Base-by-base conservation (phyloP, 2,329 filamentous ascomycete genomes). In the Lachnellula hyalina region DNA sequence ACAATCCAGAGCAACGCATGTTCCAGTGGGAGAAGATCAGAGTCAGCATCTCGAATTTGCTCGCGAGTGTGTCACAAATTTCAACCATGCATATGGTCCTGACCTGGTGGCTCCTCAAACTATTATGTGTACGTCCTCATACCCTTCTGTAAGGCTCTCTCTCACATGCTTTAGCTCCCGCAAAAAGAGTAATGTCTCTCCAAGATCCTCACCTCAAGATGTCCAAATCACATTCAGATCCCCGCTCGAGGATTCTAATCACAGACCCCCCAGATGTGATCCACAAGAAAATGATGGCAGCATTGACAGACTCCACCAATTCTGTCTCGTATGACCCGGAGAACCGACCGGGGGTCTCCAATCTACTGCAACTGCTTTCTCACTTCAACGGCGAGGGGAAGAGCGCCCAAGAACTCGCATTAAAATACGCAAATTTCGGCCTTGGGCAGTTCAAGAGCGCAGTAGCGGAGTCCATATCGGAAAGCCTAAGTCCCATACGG, bases 1-100 rank as follows among this genome's bases (percentile, higher is more conserved):
- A n/a, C 4, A 28, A 17, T 25, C 54, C 63, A 87, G 87, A 63
- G 88, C 93, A 58, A 96, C 93, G 0, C 90, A 96, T 73, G 93
- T 99, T 23, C 94, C 94, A 11, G 93, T 99, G 2, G 94, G 94
- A n/a, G 89, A 95, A 63, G 94, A 99, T 70, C 94, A 99, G 72
- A 79, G 78, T 53, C 94, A 99, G 66, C 94, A 99, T 72, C 82
- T 99, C 21, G 94, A 99, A 70, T 96, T 97, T 69, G 85, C 92
- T 1, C 82, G 94, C 51, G 86, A 95, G 68, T 87, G 91, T 59
- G 94, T 87, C 8, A 86, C 83, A 56, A 89, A 88, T 67, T 97
- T 99, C 75, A 96, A 97, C 71, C 78, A 89, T 67, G 72, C 81
- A 2, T 90, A 89, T 63, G 82, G 82, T 2, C 66, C 74, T 1